Evolutionary conservation across 2,329 filamentous ascomycete species (phyloP).

Genomic region (Sclerotinia minor): DNA sequence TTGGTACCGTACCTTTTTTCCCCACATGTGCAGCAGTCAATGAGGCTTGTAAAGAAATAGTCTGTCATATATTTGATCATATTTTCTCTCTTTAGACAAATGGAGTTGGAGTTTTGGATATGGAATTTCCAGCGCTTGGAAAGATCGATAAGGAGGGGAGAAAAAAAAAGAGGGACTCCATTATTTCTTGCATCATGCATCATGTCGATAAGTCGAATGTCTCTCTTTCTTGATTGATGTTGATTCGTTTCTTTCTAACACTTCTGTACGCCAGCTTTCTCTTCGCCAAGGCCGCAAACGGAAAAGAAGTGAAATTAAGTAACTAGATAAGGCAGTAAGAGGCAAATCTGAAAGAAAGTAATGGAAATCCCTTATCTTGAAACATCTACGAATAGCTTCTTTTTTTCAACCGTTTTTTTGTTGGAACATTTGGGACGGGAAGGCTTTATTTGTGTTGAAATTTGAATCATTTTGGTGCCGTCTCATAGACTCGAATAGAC

Average conservation of each 20-base stretch:
- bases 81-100: neutral
- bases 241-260: neutral
- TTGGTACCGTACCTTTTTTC: neutral
- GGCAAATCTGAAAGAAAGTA: neutral
- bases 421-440: neutral
- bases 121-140: neutral
- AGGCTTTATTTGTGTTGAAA: neutral
- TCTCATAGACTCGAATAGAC: neutral
- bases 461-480: neutral
- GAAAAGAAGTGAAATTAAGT: neutral
- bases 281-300: slow-evolving; percentile 8
- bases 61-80: slow-evolving; percentile 7
- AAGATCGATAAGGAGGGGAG: neutral
- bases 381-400: neutral
- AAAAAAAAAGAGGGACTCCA: neutral
- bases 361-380: neutral
- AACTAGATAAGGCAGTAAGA: slow-evolving; percentile 10
- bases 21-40: neutral
- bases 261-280: neutral
- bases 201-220: neutral
- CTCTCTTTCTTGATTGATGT: neutral
- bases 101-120: neutral
- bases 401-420: slow-evolving; percentile 2
- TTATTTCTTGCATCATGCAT: slow-evolving; percentile 16
- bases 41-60: neutral